Percentiles rank a stretch among this genome's conserved stretches.
phyloP scores from a whole-genome alignment of 2,329 filamentous ascomycete genomes.

The Thielaviopsis euricoi region DNA sequence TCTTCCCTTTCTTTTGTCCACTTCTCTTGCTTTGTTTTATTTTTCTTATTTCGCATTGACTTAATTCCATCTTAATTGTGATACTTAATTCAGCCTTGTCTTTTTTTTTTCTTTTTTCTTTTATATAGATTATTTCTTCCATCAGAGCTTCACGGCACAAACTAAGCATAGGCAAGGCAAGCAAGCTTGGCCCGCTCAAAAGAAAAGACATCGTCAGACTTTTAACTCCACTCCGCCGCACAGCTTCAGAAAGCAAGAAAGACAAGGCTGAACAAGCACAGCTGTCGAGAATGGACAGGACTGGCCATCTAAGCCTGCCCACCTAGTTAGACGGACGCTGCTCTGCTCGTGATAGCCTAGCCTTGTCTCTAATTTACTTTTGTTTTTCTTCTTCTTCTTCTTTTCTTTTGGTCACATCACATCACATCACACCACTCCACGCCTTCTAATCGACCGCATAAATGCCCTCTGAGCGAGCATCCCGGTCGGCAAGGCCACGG shows the following conservation, averaged over 20 bases:
- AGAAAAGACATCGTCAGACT: background rate
- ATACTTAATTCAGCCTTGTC: too few relatives aligned
- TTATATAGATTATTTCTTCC: too few relatives aligned
- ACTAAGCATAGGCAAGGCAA: too few relatives aligned
- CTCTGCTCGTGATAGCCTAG: too few relatives aligned
- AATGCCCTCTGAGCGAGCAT: background rate
- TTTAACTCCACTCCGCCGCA: background rate
- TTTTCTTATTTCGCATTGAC: background rate
- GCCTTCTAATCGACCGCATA: background rate
- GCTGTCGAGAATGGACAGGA: background rate
- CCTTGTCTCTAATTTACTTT: background rate
- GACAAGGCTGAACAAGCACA: background rate
- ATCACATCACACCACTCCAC: too few relatives aligned
- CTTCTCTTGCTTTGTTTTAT: background rate
- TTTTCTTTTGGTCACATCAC: background rate
- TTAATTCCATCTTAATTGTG: too few relatives aligned
- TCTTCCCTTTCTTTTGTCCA: background rate
- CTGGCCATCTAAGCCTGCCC: background rate
- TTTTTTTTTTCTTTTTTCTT: too few relatives aligned
- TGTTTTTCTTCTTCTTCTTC: too few relatives aligned
- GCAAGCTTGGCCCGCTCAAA: background rate
- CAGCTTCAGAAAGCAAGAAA: background rate
- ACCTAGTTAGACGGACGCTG: background rate
- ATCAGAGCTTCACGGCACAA: too few relatives aligned
- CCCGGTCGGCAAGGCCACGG: background rate